Conservation (phyloP, 1,139 yeast species). For the Wickerhamiella pararugosa region DNA sequence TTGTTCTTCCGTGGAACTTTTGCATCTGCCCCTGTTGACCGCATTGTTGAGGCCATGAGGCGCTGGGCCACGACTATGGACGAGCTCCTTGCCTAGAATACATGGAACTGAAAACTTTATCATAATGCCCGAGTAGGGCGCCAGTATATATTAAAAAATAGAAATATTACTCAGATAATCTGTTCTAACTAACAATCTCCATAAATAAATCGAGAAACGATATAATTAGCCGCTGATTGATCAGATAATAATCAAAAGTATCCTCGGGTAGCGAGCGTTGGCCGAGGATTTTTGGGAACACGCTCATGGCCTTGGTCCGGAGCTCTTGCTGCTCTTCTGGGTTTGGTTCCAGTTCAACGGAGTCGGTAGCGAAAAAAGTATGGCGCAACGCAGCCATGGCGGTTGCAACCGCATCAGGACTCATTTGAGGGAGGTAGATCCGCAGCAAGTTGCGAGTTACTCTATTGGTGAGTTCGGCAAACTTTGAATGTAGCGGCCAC, state of each 20-base stretch:
- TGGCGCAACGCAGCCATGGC: no score
- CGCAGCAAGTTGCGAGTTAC: no score
- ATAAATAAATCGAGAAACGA: conserved; percentile 1
- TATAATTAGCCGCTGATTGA: conserved; percentile 3
- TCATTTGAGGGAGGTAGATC: no score
- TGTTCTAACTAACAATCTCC: not conserved
- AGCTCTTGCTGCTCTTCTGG: conserved; percentile 1
- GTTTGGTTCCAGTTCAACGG: not conserved
- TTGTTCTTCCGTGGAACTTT: conserved; percentile 83
- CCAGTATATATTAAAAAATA: not conserved
- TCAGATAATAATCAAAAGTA: conserved; percentile 3
- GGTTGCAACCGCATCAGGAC: not conserved
- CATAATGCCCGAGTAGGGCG: not conserved
- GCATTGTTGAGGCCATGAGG: conserved; percentile 43
- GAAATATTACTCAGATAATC: not conserved
- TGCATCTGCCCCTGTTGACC: conserved; percentile 63
- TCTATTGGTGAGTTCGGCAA: no score
- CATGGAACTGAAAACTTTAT: not conserved
- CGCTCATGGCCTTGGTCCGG: not conserved
- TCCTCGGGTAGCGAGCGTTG: not conserved
- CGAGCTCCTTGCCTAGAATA: conserved; percentile 15
- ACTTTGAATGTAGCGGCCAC: no score
- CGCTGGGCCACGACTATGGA: conserved; percentile 46
- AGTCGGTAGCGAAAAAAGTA: no score
- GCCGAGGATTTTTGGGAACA: conserved; percentile 1